These are phyloP conservation scores for Hericium rajendrae DNA, from an alignment of 768 basidiomycete species.

Conservation along the genomic window DNA sequence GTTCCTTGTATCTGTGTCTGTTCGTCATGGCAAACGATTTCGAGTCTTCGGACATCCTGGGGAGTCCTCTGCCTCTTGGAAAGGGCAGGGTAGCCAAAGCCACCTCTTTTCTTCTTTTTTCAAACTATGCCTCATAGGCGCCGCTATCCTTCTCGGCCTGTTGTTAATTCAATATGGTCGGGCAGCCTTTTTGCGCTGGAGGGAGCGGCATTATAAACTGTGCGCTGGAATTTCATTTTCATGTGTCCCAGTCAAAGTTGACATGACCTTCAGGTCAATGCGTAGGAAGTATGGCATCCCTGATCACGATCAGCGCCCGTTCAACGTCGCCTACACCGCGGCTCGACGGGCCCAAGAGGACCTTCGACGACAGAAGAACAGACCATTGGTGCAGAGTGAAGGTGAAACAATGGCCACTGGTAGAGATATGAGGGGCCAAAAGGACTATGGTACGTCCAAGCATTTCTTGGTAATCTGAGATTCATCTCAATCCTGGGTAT, in stretches of 20 bases:
- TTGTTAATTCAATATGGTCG: conserved; percentile 21
- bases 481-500: not conserved
- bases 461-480: too few species aligned
- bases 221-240: conserved; percentile 25
- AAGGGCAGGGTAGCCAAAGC: conserved; percentile 10
- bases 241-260: not conserved
- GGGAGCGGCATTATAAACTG: conserved; percentile 59
- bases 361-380: not conserved
- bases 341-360: conserved; percentile 49
- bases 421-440: not conserved
- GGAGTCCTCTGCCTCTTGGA: conserved; percentile 31
- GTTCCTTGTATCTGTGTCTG: conserved; percentile 10
- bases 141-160: conserved; percentile 7
- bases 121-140: conserved; percentile 9
- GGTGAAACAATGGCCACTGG: too few species aligned
- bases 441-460: not conserved
- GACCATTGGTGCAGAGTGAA: too few species aligned
- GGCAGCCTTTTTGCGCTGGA: conserved; percentile 43
- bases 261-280: conserved; percentile 39
- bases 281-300: conserved; percentile 77
- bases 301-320: conserved; percentile 72
- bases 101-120: conserved; percentile 8
- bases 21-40: conserved; percentile 50
- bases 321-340: conserved; percentile 81
- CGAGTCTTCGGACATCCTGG: conserved; percentile 57